Base-by-base conservation (phyloP, 352 stramenopile genomes). In the Plasmopara viticola region DNA sequence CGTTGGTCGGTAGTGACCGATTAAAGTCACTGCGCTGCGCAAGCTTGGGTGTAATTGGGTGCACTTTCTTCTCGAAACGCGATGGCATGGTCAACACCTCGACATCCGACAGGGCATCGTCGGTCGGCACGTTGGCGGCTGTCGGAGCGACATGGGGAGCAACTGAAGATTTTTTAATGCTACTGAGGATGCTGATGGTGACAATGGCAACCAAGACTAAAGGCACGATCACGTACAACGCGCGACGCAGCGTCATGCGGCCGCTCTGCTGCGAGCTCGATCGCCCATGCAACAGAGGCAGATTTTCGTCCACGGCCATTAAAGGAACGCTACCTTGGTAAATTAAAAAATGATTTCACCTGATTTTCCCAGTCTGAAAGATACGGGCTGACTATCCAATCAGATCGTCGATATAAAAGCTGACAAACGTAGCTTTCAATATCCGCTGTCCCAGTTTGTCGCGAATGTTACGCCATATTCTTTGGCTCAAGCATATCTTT, bases 1-100 rank as follows among this genome's bases (percentile, higher is more conserved):
- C 78, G 44, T 95, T 95, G 17, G 89, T 96, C 10, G 89, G 89
- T 42, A 90, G 68, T 37, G 81, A 68, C 17, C 60, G 53, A 9
- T 56, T 45, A 42, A 87, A 85, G 34, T 44, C 56, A 18, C 62
- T 65, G 38, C 64, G 58, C 20, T 75, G 68, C 35, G 86, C 66
- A 40, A 84, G 59, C 41, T 84, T 80, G 29, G 80, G 80, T 9
- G 75, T 60, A n/a, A 88, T 60, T 14, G 74, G 65, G 53, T 89
- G 78, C 20, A 72, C 52, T 35, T 73, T 71, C 48, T 72, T 54
- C 9, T 62, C 48, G 44, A 86, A 90, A 2, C 73, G 80, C 37
- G 80, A 78, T 12, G 66, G 55, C 54, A 90, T 71, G 9, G 57
- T 68, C 40, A 90, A 53, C 45, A 90, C 64, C 48, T 83, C 63